A percentile compares a stretch with the other conserved stretches of the same genome.
These are phyloP conservation scores for Aspergillus alliaceus DNA, from an alignment of 2,329 filamentous ascomycete genomes.

Conservation along the genomic window DNA sequence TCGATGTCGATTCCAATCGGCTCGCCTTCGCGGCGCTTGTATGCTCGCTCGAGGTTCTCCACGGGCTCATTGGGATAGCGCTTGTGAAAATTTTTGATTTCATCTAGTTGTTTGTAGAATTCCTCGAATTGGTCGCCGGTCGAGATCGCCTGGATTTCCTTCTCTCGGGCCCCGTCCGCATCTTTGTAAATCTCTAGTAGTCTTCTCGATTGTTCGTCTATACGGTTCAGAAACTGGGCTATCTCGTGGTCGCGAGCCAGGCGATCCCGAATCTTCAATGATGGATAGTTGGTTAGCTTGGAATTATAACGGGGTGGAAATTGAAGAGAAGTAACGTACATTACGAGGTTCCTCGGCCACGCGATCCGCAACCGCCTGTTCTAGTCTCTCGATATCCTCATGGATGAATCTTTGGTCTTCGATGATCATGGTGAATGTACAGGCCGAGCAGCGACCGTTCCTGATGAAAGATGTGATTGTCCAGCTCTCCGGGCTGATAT, in stretches of 20 bases:
- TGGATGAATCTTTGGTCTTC: conserved; percentile 94
- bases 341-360: conserved; percentile 85
- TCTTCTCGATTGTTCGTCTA: conserved; percentile 79
- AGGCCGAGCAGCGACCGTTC: not conserved
- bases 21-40: conserved; percentile 72
- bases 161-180: conserved; percentile 66
- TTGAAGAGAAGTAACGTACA: conserved; percentile 53
- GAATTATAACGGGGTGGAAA: not conserved
- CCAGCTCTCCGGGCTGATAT: not conserved
- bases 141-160: conserved; percentile 81
- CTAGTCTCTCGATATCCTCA: conserved; percentile 93
- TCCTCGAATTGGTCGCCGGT: conserved; percentile 84
- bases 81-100: conserved; percentile 83
- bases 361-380: conserved; percentile 89
- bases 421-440: conserved; percentile 63
- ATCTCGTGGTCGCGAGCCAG: conserved; percentile 92
- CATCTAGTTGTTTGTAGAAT: conserved; percentile 81
- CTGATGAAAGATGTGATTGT: not conserved
- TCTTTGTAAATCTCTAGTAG: conserved; percentile 84
- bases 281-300: conserved; percentile 20
- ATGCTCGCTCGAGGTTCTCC: conserved; percentile 91
- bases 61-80: conserved; percentile 92
- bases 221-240: conserved; percentile 78
- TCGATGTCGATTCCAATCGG: conserved; percentile 71
- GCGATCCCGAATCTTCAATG: conserved; percentile 80